Conservation (phyloP, 768 basidiomycete species). For the Suillus luteus region DNA sequence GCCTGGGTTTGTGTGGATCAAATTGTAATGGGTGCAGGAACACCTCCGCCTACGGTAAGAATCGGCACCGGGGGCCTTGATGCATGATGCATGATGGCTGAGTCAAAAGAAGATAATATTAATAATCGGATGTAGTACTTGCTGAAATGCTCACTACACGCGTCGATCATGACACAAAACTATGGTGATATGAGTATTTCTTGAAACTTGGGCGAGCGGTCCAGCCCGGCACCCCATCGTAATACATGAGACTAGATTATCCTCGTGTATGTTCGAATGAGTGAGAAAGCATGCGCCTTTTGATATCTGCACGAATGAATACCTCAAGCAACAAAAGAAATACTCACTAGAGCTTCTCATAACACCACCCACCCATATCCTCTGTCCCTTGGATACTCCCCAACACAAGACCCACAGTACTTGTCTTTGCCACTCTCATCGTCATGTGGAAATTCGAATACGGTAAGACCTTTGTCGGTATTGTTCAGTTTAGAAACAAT, state of each 20-base stretch:
- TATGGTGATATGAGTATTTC: no score
- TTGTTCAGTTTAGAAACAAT: conserved; percentile 53
- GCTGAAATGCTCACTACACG: no score
- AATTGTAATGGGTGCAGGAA: no score
- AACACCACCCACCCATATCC: conserved; percentile 85
- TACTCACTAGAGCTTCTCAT: conserved; percentile 53
- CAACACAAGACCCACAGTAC: conserved; percentile 71
- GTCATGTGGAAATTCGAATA: conserved; percentile 57
- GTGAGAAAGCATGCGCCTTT: conserved; percentile 75
- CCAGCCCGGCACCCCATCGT: conserved; percentile 49
- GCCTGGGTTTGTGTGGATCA: no score
- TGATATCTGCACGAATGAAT: conserved; percentile 49
- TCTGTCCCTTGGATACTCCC: conserved; percentile 55
- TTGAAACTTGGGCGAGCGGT: no score
- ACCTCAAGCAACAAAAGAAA: neutral
- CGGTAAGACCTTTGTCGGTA: conserved; percentile 60
- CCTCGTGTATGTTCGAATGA: conserved; percentile 63
- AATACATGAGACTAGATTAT: conserved; percentile 54
- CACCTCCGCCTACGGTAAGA: no score
- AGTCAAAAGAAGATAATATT: no score
- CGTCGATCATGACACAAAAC: no score
- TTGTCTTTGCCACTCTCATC: conserved; percentile 59
- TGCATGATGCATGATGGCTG: no score
- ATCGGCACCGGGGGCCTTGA: no score
- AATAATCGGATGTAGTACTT: no score